phyloP scores from a whole-genome alignment of 163 green algal genomes.

The Scenedesmus sp. region DNA sequence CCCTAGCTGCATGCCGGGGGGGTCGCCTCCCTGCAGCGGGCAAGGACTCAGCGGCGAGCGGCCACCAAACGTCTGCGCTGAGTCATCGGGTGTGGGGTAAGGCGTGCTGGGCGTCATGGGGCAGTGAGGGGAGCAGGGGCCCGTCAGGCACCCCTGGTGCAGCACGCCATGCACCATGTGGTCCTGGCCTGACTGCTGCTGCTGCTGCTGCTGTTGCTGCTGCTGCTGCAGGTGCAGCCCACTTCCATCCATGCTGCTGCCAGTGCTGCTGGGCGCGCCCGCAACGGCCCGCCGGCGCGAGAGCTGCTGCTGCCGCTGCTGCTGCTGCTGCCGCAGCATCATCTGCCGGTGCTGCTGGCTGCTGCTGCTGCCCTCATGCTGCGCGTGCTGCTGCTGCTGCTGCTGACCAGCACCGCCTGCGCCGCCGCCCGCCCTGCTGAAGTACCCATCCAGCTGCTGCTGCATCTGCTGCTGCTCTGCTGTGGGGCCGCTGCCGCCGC shows the following conservation, averaged over 20 bases:
- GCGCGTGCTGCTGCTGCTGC: background rate
- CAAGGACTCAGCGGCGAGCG: constrained; percentile 14
- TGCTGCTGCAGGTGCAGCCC: background rate
- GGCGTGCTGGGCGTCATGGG: constrained; percentile 42
- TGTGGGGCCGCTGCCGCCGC: background rate
- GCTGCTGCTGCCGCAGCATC: constrained; percentile 9
- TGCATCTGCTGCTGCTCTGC: constrained; percentile 10
- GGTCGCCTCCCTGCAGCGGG: background rate
- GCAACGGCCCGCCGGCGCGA: background rate
- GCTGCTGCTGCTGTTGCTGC: background rate
- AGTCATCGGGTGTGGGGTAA: constrained; percentile 47
- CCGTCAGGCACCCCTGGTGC: background rate
- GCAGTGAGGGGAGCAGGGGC: background rate
- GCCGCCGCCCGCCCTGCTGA: background rate
- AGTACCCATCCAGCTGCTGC: constrained; percentile 9
- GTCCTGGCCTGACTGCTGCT: background rate
- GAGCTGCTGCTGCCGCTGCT: constrained; percentile 26
- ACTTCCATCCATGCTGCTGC: background rate
- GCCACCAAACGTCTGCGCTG: constrained; percentile 31
- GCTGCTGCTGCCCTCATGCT: background rate
- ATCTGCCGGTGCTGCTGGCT: background rate
- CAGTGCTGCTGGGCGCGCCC: background rate
- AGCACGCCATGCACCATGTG: background rate
- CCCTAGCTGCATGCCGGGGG: background rate
- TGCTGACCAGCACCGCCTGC: background rate